phyloP scores from a whole-genome alignment of 306 rosid species.

The barrel medic (Medicago truncatula) region MtrunA17r5.0-ANR NC_053046.1:18780001-18780500 shows the following conservation, averaged over 20 bases:
- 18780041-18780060: conserved; percentile 62
- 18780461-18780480: too few species aligned
- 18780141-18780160: conserved; percentile 12
- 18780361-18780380: too few species aligned
- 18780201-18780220: background rate
- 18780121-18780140: background rate
- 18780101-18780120: conserved; percentile 22
- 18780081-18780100: conserved; percentile 33
- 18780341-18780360: too few species aligned
- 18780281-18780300: too few species aligned
- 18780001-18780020: conserved; percentile 51
- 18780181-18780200: background rate
- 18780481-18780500: too few species aligned
- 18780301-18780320: too few species aligned
- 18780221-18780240: background rate
- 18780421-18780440: too few species aligned
- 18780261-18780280: background rate
- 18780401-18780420: too few species aligned
- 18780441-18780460: too few species aligned
- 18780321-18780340: too few species aligned
- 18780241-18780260: background rate
- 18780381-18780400: too few species aligned
- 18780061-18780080: conserved; percentile 33
- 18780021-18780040: conserved; percentile 48
- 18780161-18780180: conserved; percentile 14